Evolutionary conservation across 2,329 filamentous ascomycete genomes (phyloP).

Genomic region (Fusarium tjaetaba): DNA sequence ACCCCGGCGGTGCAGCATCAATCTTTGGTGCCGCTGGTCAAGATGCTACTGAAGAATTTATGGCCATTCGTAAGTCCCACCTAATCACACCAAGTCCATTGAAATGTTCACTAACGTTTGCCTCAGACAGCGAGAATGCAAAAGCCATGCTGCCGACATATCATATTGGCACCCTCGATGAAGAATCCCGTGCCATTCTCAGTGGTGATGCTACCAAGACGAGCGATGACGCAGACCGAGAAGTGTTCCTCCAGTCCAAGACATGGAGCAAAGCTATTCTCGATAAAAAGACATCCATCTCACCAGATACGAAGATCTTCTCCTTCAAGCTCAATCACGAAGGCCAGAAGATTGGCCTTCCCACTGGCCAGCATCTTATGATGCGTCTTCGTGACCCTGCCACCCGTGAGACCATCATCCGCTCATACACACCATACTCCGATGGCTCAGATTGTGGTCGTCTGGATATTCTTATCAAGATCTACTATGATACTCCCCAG

Average conservation of each 20-base stretch:
- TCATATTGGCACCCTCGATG: conserved; percentile 82
- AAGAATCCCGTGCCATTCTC: conserved; percentile 64
- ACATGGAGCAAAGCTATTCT: conserved; percentile 79
- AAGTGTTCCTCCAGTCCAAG: conserved; percentile 76
- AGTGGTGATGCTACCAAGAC: conserved; percentile 50
- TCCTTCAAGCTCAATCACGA: conserved; percentile 80
- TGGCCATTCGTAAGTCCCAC: conserved; percentile 80
- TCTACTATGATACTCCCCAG: conserved; percentile 73
- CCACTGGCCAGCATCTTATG: conserved; percentile 88
- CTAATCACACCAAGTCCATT: not conserved
- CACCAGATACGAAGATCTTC: conserved; percentile 83
- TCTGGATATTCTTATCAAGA: conserved; percentile 82
- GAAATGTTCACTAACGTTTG: conserved; percentile 36
- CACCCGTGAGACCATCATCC: conserved; percentile 77
- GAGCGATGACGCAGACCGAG: conserved; percentile 56
- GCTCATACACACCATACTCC: conserved; percentile 88
- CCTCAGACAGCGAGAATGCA: conserved; percentile 85
- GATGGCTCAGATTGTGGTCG: conserved; percentile 67
- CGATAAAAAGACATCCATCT: conserved; percentile 73
- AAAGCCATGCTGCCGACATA: conserved; percentile 89
- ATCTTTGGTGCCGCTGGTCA: conserved; percentile 84
- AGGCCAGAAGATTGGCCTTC: conserved; percentile 77
- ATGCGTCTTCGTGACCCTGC: conserved; percentile 79
- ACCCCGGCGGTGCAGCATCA: conserved; percentile 87
- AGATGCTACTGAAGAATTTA: conserved; percentile 88